Evolutionary conservation across 148 eudicot genomes (phyloP), one percentile per base, ranked within the genome.

Genomic region (Cornus kousa): DNA sequence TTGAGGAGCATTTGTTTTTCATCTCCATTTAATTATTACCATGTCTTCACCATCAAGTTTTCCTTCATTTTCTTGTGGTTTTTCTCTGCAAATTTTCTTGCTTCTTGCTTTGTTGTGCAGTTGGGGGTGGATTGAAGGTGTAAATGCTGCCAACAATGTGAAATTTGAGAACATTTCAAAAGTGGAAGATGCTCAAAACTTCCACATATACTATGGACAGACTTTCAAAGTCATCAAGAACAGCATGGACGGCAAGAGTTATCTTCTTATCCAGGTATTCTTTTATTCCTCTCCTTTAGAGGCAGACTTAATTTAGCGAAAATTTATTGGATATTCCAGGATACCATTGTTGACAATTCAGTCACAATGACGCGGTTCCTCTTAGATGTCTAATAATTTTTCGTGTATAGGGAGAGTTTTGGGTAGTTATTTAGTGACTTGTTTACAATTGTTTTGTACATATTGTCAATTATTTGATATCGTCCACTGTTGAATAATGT

Each of bases 211-310:
- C 79, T 96, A 93, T 89, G 99, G 99, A 0, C 92, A 92, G 69
- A 87, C 92, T 23, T 96, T 96, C 83, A 94, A 94, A 75, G 98
- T 96, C 77, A 91, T 96, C 83, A 96, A 96, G 83, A 96, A 96
- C 79, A 81, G 66, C 57, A 68, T 91, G 67, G 97, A 91, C 80
- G 94, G 91, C 66, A 81, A 87, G 65, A 91, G 92, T 80, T 93
- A 93, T 78, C 95, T 93, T 82, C 94, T 91, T 31, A 85, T 84
- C 50, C 97, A 91, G 97, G 97, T 88, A 68, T 68, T 33, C 32
- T n/a, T 43, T 57, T 14, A 13, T 14, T 4, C 64, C 20, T 57
- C 64, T 13, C 20, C 13, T 0, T 12, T 57, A 48, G 1, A 53
- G 48, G 48, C 0, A 35, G 37, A 35, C 4, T 35, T 35, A 28